A percentile compares a stretch with the other conserved stretches of the same genome.
phyloP scores from a whole-genome alignment of 331 rosid genomes.

The Cydonia oblonga region DNA sequence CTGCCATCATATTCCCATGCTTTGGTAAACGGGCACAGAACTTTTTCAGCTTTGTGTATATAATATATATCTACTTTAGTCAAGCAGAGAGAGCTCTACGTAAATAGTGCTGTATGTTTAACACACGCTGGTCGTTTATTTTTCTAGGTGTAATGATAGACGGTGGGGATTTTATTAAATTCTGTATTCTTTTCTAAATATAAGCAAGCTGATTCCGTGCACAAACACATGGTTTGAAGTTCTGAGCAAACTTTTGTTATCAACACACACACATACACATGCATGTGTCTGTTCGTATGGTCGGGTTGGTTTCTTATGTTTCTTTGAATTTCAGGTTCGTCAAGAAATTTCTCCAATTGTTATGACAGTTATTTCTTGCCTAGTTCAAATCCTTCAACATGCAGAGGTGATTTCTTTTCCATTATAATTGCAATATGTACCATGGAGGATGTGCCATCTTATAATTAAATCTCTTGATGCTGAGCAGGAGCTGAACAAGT shows the following conservation, averaged over 20 bases:
- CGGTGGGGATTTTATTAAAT: background rate
- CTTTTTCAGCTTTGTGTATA: background rate
- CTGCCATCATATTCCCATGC: background rate
- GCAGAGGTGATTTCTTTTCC: constrained; percentile 47
- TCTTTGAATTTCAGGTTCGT: constrained; percentile 56
- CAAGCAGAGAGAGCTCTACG: background rate
- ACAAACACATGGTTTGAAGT: background rate
- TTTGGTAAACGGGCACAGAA: background rate
- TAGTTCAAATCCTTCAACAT: constrained; percentile 87
- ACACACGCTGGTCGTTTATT: background rate
- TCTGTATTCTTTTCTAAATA: background rate
- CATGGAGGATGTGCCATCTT: constrained; percentile 3
- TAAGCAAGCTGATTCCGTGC: background rate
- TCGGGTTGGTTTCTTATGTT: background rate
- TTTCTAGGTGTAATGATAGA: background rate
- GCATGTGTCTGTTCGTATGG: background rate
- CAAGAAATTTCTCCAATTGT: constrained; percentile 87
- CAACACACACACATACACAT: background rate
- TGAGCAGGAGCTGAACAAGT: constrained; percentile 71
- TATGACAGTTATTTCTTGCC: constrained; percentile 60
- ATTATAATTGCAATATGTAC: background rate
- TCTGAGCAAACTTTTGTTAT: background rate
- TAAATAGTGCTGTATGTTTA: background rate
- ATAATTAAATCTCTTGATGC: constrained; percentile 18
- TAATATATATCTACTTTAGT: background rate